Conservation (phyloP, 2,329 filamentous ascomycete species). For the Colletotrichum sp. region DNA sequence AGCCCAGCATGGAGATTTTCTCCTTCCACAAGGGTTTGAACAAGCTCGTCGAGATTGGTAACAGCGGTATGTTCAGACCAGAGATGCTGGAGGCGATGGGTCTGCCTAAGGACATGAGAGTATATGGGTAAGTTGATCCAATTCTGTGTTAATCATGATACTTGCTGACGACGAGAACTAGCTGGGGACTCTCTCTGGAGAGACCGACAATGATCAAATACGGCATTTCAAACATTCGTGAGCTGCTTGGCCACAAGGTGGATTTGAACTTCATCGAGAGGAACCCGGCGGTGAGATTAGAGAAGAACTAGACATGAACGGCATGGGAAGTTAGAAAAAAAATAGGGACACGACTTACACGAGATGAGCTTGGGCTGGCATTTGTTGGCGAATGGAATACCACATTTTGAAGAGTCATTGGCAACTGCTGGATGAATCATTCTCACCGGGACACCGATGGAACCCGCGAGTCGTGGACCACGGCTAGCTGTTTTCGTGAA, state of each 20-base stretch:
- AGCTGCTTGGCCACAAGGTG: constrained; percentile 93
- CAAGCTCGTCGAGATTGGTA: constrained; percentile 97
- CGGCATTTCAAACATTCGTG: constrained; percentile 86
- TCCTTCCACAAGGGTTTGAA: constrained; percentile 87
- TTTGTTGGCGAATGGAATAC: constrained; percentile 22
- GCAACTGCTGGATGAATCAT: background rate
- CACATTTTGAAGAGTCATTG: constrained; percentile 7
- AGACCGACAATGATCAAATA: constrained; percentile 98
- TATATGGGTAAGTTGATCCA: constrained; percentile 70
- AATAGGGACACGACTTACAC: constrained; percentile 13
- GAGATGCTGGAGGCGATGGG: constrained; percentile 98
- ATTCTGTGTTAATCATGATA: background rate
- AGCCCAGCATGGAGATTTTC: constrained; percentile 98
- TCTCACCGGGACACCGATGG: background rate
- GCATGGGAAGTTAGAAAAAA: background rate
- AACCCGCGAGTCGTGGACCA: background rate
- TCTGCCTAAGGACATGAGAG: constrained; percentile 86
- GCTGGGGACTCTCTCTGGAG: constrained; percentile 81
- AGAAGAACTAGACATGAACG: constrained; percentile 69
- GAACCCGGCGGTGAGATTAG: constrained; percentile 88
- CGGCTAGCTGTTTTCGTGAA: background rate
- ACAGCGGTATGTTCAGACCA: constrained; percentile 97
- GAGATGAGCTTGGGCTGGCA: constrained; percentile 17
- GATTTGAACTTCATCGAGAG: constrained; percentile 91
- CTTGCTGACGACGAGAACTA: background rate